phyloP scores from a whole-genome alignment of 257 asterid genomes.

The Cinchona pubescens region DNA sequence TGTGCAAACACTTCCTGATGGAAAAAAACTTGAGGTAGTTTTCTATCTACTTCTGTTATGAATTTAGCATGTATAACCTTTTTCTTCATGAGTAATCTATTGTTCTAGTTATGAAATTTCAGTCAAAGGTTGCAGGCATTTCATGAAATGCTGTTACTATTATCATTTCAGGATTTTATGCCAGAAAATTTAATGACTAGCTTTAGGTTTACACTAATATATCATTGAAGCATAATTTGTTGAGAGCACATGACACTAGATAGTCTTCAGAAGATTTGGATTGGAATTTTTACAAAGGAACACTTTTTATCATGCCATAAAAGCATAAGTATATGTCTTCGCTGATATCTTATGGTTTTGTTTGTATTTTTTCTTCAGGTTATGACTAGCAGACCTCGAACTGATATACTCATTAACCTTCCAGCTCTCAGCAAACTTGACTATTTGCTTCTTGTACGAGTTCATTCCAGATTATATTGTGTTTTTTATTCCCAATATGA shows the following conservation, averaged over 20 bases:
- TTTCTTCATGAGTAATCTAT: not conserved
- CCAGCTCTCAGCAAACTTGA: conserved; percentile 97
- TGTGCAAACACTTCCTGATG: conserved; percentile 76
- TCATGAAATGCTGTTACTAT: not conserved
- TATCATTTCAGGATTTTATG: not conserved
- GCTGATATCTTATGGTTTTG: not conserved
- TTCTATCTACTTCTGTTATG: not conserved
- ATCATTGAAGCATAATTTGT: not conserved
- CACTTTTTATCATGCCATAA: not conserved
- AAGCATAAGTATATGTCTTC: not conserved
- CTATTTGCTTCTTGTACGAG: conserved; percentile 79
- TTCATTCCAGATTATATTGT: not conserved
- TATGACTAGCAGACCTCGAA: conserved; percentile 74
- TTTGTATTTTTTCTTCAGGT: conserved; percentile 45
- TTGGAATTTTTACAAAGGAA: not conserved
- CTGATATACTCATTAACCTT: conserved; percentile 67
- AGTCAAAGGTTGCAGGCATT: not conserved
- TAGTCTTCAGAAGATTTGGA: not conserved
- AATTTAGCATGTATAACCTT: not conserved
- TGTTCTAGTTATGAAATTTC: not conserved
- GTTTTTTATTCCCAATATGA: not conserved
- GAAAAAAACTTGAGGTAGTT: conserved; percentile 77
- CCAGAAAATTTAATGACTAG: not conserved
- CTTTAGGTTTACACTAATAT: not conserved
- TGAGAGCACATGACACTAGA: not conserved